phyloP scores from a whole-genome alignment of 2,329 filamentous ascomycete genomes.

The Diplodia scrobiculata region DNA sequence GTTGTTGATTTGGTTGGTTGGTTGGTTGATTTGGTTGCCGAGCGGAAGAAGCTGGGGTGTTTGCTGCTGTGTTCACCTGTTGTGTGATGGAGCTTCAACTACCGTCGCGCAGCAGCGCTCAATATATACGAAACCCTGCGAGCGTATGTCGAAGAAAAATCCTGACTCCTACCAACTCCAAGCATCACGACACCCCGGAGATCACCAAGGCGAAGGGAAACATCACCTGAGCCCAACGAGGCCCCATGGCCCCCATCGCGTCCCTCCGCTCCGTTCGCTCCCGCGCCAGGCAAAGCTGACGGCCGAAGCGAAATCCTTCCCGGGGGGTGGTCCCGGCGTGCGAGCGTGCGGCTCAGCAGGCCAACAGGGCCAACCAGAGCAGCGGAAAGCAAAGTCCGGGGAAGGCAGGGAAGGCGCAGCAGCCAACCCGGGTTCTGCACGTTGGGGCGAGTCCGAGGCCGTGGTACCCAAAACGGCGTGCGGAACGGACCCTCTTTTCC shows the following conservation, averaged over 20 bases:
- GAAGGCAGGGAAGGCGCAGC: conserved; percentile 5
- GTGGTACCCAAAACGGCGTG: background rate
- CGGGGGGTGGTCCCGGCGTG: background rate
- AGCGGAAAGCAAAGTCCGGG: conserved; percentile 3
- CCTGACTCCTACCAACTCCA: conserved; percentile 5
- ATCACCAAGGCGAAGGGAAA: conserved; percentile 3
- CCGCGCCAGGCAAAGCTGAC: background rate
- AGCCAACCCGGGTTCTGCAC: background rate
- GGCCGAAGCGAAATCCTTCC: conserved; percentile 1
- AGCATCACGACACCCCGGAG: conserved; percentile 12
- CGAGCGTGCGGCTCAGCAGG: conserved; percentile 13
- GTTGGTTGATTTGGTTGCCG: background rate
- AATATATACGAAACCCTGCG: conserved; percentile 24
- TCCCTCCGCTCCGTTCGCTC: conserved; percentile 19
- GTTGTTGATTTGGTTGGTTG: background rate
- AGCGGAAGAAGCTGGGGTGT: background rate
- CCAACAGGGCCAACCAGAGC: background rate
- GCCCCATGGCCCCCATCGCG: background rate
- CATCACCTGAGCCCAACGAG: conserved; percentile 13
- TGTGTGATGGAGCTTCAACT: conserved; percentile 19
- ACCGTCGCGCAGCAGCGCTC: conserved; percentile 18
- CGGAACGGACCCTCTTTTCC: background rate
- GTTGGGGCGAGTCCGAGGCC: background rate
- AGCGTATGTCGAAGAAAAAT: background rate
- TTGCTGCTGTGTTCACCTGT: conserved; percentile 6